Conservation (phyloP, 345 rosid species). For the Reutealis trisperma region DNA sequence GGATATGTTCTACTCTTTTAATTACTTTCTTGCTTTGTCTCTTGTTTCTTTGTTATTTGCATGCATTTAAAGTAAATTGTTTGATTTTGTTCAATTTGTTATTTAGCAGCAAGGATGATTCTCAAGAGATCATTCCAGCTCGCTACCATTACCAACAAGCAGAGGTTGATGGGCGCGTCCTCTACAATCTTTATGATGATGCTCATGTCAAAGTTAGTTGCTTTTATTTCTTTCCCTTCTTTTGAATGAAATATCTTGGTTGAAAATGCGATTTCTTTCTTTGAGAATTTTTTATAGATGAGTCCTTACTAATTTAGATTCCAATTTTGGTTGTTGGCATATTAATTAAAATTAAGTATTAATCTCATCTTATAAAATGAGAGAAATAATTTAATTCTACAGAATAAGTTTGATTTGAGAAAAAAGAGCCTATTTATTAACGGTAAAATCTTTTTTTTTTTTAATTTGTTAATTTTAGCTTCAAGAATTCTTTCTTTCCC, state of each 20-base stretch:
- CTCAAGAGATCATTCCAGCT: conserved; percentile 42
- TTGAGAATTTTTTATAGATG: too few relatives aligned
- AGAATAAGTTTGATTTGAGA: too few relatives aligned
- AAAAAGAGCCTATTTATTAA: too few relatives aligned
- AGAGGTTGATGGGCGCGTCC: conserved; percentile 44
- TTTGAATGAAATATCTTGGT: background rate
- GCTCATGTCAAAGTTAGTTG: conserved; percentile 61
- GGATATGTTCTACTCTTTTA: background rate
- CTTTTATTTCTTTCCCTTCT: background rate
- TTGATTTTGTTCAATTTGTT: background rate
- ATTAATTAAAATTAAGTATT: background rate
- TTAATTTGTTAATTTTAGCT: too few relatives aligned
- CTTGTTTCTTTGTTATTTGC: background rate
- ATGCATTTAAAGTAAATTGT: background rate
- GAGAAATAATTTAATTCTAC: too few relatives aligned
- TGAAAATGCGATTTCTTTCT: background rate
- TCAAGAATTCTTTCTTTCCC: too few relatives aligned
- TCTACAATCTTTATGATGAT: conserved; percentile 51
- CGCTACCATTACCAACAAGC: conserved; percentile 49
- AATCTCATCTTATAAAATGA: background rate
- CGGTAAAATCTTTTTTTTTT: too few relatives aligned
- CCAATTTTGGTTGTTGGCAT: background rate
- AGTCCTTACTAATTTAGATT: too few relatives aligned
- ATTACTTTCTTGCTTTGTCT: background rate
- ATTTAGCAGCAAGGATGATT: conserved; percentile 27